Percentiles rank a stretch among this genome's conserved stretches.
Evolutionary conservation across 495 filamentous ascomycete genomes (phyloP).

Genomic region (Articulospora tetracladia): DNA sequence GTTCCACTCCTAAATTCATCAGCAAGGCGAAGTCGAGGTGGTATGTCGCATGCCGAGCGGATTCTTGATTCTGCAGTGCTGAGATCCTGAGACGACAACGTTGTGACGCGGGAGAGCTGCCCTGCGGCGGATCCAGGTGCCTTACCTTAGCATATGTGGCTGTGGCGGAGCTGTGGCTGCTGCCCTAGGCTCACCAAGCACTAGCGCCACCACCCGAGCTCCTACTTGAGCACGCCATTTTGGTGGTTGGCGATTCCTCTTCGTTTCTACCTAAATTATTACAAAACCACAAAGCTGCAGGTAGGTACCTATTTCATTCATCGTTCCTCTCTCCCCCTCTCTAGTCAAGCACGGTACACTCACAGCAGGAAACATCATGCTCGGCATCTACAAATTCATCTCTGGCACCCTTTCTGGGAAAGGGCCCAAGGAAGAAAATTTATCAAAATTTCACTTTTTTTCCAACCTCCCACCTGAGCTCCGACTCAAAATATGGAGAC

Average conservation of each 20-base stretch:
- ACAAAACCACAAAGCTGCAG: neutral
- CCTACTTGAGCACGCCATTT: neutral
- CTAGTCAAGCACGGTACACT: neutral
- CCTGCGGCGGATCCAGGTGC: neutral
- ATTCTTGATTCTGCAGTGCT: neutral
- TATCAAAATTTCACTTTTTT: constrained; percentile 4
- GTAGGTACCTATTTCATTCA: neutral
- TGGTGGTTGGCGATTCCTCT: neutral
- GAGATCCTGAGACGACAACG: no score
- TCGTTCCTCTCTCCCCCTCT: neutral
- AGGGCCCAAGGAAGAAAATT: neutral
- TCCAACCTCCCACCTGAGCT: constrained; percentile 11
- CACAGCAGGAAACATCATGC: neutral
- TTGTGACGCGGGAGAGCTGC: neutral
- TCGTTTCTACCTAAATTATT: neutral
- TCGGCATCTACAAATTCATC: constrained; percentile 4
- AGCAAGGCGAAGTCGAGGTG: neutral
- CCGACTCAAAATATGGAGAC: constrained; percentile 12
- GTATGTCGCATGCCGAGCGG: neutral
- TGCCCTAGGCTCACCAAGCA: neutral
- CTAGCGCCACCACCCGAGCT: neutral
- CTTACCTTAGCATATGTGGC: no score
- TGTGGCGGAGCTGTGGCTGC: no score
- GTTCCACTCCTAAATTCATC: neutral
- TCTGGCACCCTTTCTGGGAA: neutral